phyloP scores from a whole-genome alignment of 768 basidiomycete species.

The Chalciporus chontae region DNA sequence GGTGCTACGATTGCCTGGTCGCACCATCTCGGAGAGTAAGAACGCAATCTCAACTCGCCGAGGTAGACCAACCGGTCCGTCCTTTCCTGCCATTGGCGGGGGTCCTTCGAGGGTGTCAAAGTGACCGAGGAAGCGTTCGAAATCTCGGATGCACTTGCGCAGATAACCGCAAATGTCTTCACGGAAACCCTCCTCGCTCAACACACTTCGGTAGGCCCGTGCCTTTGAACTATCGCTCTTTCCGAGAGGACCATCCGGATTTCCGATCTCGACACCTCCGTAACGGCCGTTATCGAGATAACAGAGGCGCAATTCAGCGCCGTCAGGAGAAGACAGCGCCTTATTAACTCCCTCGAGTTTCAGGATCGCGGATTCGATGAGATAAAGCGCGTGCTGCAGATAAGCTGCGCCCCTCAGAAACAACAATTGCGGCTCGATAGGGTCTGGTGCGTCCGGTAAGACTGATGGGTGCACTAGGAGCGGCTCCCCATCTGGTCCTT shows the following conservation, averaged over 20 bases:
- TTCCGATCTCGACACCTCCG: constrained; percentile 83
- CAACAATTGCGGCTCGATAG: constrained; percentile 79
- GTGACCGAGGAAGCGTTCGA: constrained; percentile 78
- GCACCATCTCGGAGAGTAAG: constrained; percentile 60
- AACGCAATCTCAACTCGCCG: constrained; percentile 64
- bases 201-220: constrained; percentile 56
- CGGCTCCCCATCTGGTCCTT: constrained; percentile 49
- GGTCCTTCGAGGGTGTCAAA: constrained; percentile 70
- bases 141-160: constrained; percentile 77
- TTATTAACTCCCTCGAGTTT: constrained; percentile 67
- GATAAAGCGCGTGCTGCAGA: constrained; percentile 70
- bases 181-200: constrained; percentile 53
- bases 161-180: constrained; percentile 59
- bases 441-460: constrained; percentile 76
- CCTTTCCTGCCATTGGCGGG: constrained; percentile 10
- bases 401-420: constrained; percentile 84
- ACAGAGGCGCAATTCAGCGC: constrained; percentile 73
- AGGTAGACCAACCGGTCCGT: constrained; percentile 38
- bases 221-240: constrained; percentile 54
- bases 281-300: constrained; percentile 72
- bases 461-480: constrained; percentile 66
- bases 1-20: constrained; percentile 52
- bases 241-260: constrained; percentile 76
- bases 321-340: constrained; percentile 50
- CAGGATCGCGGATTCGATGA: constrained; percentile 73